These are phyloP conservation scores for Chamaecyparis obtusa DNA, from an alignment of 75 land plant genomes.

Conservation along the genomic window DNA sequence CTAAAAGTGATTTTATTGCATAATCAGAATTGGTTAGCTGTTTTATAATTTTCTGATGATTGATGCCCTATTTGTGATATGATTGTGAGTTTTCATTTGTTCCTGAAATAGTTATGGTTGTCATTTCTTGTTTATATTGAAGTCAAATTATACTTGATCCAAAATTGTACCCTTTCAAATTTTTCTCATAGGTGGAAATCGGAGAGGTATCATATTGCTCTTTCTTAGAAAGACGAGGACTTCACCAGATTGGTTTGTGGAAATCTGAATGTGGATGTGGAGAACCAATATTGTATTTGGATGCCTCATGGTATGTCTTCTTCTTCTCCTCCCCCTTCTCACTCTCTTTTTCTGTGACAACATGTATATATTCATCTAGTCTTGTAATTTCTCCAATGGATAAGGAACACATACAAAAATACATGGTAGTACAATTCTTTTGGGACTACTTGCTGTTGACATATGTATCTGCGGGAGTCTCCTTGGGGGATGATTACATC, in stretches of 20 bases:
- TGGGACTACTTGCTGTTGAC: neutral
- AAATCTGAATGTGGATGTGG: slow-evolving; percentile 51
- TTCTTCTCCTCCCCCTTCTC: neutral
- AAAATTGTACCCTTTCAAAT: neutral
- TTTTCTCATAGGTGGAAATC: slow-evolving; percentile 13
- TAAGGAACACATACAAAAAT: neutral
- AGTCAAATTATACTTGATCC: neutral
- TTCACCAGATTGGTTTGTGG: slow-evolving; percentile 71
- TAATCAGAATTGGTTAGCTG: neutral
- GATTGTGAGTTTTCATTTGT: neutral
- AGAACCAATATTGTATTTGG: neutral
- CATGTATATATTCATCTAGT: neutral
- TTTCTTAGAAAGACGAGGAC: slow-evolving; percentile 37
- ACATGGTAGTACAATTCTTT: neutral
- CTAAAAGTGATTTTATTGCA: neutral
- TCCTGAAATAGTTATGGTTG: neutral
- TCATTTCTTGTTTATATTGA: neutral
- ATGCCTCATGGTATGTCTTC: slow-evolving; percentile 23
- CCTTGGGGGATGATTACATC: no score
- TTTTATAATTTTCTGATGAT: neutral
- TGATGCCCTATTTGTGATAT: neutral
- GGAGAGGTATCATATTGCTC: slow-evolving; percentile 41
- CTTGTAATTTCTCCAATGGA: neutral
- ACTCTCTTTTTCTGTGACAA: neutral
- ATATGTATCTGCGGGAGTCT: no score